Base-by-base conservation (phyloP, 805 yeast genomes). In the Pichia nanzhaoensis region DNA sequence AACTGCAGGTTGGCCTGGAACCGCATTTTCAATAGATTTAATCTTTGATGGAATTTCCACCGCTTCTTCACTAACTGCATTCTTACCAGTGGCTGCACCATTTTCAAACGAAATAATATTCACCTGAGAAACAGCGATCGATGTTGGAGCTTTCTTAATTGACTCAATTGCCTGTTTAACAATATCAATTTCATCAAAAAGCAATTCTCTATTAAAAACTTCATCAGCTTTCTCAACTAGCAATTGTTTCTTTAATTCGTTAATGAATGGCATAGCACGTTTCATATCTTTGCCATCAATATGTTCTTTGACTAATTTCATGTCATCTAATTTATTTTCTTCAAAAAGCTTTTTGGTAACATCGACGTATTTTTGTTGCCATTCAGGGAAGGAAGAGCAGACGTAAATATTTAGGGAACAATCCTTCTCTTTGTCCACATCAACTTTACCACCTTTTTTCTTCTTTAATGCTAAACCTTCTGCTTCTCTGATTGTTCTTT, bases 241-340 rank as follows among this genome's bases (percentile, higher is more conserved):
- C 54, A 93, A 73, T 69, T 95, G 80, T 61, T 82, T 86, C 67
- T 93, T 90, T 65, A 93, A 71, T 55, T 78, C 70, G 52, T 91
- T 82, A 50, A 93, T 89, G 65, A 90, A 91, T 48, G 98, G 98
- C 98, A 93, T 93, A 49, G 96, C 97, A 57, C 95, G 83, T 77
- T 93, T 93, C 85, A 90, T 86, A 59, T 93, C 98, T 64, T 81
- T 82, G 53, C 86, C 86, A 24, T 70, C 69, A 49, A 84, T 80
- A 61, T 71, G 77, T 54, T 78, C 75, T 63, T 75, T 82, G 56
- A 84, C 70, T 47, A 68, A 69, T 58, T 73, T 74, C 68, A 74
- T 82, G 63, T 84, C 91, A 52, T 80, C 71, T 58, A 84, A 71
- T 24, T 77, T 66, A 32, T 78, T 81, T 38, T 63, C 65, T 56